Evolutionary conservation across 345 rosid genomes (phyloP).

Genomic region (Eutrema heterophyllum): DNA sequence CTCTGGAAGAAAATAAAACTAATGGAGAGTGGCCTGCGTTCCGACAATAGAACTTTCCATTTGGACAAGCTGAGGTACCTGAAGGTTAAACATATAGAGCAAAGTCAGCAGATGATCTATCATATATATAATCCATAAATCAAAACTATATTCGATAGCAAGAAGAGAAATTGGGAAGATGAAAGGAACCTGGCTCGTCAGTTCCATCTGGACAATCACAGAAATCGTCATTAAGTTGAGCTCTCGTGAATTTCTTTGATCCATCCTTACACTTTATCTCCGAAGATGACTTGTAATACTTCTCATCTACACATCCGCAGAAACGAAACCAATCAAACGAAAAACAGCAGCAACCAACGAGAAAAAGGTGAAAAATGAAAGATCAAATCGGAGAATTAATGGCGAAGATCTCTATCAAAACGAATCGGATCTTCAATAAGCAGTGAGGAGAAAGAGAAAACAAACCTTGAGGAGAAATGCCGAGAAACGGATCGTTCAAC

Average conservation of each 20-base stretch:
- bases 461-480: conserved; percentile 86
- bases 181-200: conserved; percentile 75
- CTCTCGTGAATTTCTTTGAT: conserved; percentile 63
- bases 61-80: conserved; percentile 98
- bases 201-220: conserved; percentile 93
- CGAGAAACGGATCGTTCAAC: conserved; percentile 53
- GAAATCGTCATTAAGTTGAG: conserved; percentile 89
- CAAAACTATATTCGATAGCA: background rate
- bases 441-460: background rate
- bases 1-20: conserved; percentile 74
- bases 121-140: background rate
- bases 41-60: conserved; percentile 73
- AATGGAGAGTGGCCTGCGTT: conserved; percentile 70
- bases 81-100: background rate
- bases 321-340: background rate
- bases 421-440: conserved; percentile 1
- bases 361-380: background rate
- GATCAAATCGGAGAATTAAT: background rate
- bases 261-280: conserved; percentile 78
- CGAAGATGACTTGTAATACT: conserved; percentile 64
- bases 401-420: background rate
- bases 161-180: background rate
- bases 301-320: conserved; percentile 49
- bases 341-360: background rate
- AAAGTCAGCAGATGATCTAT: background rate